phyloP scores from a whole-genome alignment of 2,329 filamentous ascomycete species.

The Arthroderma sp. region DNA sequence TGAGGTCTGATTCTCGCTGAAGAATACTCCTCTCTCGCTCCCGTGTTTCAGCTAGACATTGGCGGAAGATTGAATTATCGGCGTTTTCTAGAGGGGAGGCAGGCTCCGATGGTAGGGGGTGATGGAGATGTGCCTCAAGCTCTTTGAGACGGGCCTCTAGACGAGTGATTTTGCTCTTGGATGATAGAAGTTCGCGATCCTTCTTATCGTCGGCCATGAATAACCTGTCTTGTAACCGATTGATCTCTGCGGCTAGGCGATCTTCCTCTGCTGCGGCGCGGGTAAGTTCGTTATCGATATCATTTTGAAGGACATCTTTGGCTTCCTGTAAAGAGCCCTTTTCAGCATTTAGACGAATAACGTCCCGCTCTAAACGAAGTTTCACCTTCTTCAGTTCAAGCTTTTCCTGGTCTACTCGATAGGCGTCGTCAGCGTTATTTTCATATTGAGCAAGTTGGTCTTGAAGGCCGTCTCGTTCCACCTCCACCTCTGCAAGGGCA shows the following conservation, averaged over 20 bases:
- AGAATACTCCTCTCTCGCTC: slow-evolving; percentile 54
- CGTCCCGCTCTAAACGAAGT: slow-evolving; percentile 54
- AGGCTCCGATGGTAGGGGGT: slow-evolving; percentile 19
- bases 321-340: slow-evolving; percentile 46
- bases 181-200: slow-evolving; percentile 38
- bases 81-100: slow-evolving; percentile 24
- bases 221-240: slow-evolving; percentile 43
- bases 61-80: slow-evolving; percentile 50
- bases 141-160: slow-evolving; percentile 47
- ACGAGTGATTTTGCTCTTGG: slow-evolving; percentile 52
- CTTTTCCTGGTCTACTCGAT: slow-evolving; percentile 55
- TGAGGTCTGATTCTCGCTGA: slow-evolving; percentile 54
- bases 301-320: slow-evolving; percentile 48
- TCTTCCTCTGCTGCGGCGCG: slow-evolving; percentile 55
- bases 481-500: slow-evolving; percentile 47
- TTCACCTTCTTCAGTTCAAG: slow-evolving; percentile 56
- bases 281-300: slow-evolving; percentile 54
- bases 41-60: slow-evolving; percentile 52
- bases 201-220: slow-evolving; percentile 27
- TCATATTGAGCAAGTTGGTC: slow-evolving; percentile 46
- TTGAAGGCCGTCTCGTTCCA: slow-evolving; percentile 56
- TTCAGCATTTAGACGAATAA: slow-evolving; percentile 54
- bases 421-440: slow-evolving; percentile 46
- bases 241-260: slow-evolving; percentile 41
- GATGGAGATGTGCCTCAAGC: slow-evolving; percentile 38